Evolutionary conservation across 192 early-diverging fungal species (phyloP), one percentile per base, ranked within the genome.

Genomic region (Coemansia sp.): DNA sequence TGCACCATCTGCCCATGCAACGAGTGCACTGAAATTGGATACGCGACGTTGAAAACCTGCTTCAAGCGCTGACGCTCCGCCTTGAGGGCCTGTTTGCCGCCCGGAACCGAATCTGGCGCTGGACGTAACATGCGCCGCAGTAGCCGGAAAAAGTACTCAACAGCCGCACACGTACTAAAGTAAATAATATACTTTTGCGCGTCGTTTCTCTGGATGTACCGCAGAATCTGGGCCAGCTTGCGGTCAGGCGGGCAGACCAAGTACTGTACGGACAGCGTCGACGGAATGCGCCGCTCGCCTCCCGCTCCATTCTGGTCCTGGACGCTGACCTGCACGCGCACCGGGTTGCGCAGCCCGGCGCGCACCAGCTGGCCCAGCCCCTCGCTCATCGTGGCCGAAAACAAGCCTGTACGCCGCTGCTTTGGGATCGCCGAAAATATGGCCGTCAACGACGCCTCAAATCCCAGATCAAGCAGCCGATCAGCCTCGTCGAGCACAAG

Each of bases 351-450:
- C 21, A 99, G 76, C 17, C 97, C 97, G 0, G 92, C 88, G 19
- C 88, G 81, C 2, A 96, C 89, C 25, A 99, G 73, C 58, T 94
- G 88, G 14, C 77, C 74, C 38, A 99, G 58, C 0, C 87, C 93
- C 65, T 98, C 95, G 38, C 88, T 91, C 93, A 99, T 94, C 4
- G 97, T 99, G 0, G 97, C 97, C 1, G 94, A 96, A 56, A 97
- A 99, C 38, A 99, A 81, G 5, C 95, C 94, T 0, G 97, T 99
- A 35, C 95, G 85, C 4, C 97, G 89, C 69, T 98, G 95, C 65
- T 94, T 94, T 1, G 97, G 97, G 22, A 99, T 74, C 4, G 84
- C 67, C 0, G 84, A 71, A 35, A 98, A 84, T 58, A 99, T 96
- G 17, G 83, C 83, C 17, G 83, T 90, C 21, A 99, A 69, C 59